Evolutionary conservation across 108 stramenopile species (phyloP), one percentile per base, ranked within the genome.

Genomic region (Nitzschia sp.): DNA sequence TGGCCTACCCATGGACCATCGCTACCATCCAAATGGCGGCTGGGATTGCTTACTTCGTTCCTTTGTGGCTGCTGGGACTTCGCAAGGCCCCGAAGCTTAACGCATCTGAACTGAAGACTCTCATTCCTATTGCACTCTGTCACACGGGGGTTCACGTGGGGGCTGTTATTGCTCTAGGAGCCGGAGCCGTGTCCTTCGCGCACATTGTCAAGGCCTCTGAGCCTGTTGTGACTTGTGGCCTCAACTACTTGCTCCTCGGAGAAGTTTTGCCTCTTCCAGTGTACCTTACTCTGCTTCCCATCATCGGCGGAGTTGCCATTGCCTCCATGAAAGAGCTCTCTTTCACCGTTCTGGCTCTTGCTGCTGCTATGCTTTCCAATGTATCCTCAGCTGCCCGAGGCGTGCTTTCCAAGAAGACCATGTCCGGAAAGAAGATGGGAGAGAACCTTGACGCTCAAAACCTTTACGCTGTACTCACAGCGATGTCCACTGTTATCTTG

Each of bases 171-270:
- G 96, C 96, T 53, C 87, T 99, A 13, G 96, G 96, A 41, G 97
- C 98, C 29, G 98, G 97, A 31, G 96, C 98, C 53, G 98, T 98
- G 26, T 96, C 95, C 58, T 99, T 99, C 75, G 97, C 98, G n/a
- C 98, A 99, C 90, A 98, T 99, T 80, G 97, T 99, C 72, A 99
- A 99, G 87, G 98, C 98, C 21, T 95, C 96, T 38, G 98, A 99
- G 79, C 98, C 98, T 6, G 96, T 97, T 50, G 97, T 97, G 45
- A 97, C 98, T 8, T 97, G 97, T 58, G 85, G 72, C 23, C 71
- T 95, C 30, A 96, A 97, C 68, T 95, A 92, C 26, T 69, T 96
- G 21, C 86, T 96, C 50, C 80, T 97, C 45, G 85, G 91, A 47
- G 90, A 97, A 72, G 71, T 95, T 61, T 80, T 94, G 34, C 93